Conservation (phyloP, 805 yeast species). For the Ogataea salicorniae region DNA sequence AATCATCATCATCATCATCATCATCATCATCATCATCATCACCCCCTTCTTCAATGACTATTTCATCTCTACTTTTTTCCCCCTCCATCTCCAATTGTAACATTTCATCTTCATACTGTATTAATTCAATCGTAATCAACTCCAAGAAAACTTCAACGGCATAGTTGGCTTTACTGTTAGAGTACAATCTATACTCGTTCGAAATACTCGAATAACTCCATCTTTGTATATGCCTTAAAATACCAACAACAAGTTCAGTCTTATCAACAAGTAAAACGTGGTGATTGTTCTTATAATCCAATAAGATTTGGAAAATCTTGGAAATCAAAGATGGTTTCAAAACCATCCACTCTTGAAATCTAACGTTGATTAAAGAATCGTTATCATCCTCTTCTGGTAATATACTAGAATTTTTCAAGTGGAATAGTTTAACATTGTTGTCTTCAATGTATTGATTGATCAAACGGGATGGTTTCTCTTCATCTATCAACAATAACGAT, state of each 20-base stretch:
- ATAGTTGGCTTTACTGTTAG: constrained; percentile 66
- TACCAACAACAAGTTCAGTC: constrained; percentile 73
- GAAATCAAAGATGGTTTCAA: constrained; percentile 61
- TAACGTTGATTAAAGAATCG: constrained; percentile 10
- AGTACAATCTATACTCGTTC: constrained; percentile 75
- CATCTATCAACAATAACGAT: constrained; percentile 71
- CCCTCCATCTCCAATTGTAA: constrained; percentile 5
- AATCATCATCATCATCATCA: neutral
- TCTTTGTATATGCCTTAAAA: constrained; percentile 75
- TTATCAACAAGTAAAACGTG: constrained; percentile 75
- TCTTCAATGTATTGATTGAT: constrained; percentile 61
- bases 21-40: neutral
- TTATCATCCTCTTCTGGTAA: constrained; percentile 23
- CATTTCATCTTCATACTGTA: constrained; percentile 32
- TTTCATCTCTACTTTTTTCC: constrained; percentile 2
- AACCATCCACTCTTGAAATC: constrained; percentile 61
- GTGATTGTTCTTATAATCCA: constrained; percentile 55
- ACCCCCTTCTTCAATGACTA: neutral
- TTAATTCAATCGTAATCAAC: constrained; percentile 51
- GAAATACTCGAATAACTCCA: constrained; percentile 86
- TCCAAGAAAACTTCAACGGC: constrained; percentile 81
- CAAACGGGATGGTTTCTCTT: constrained; percentile 76
- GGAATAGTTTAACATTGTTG: constrained; percentile 47
- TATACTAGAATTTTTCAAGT: constrained; percentile 29
- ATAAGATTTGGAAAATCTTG: constrained; percentile 57